Conservation (phyloP, 495 filamentous ascomycete genomes). For the Diplogelasinospora grovesii region DNA sequence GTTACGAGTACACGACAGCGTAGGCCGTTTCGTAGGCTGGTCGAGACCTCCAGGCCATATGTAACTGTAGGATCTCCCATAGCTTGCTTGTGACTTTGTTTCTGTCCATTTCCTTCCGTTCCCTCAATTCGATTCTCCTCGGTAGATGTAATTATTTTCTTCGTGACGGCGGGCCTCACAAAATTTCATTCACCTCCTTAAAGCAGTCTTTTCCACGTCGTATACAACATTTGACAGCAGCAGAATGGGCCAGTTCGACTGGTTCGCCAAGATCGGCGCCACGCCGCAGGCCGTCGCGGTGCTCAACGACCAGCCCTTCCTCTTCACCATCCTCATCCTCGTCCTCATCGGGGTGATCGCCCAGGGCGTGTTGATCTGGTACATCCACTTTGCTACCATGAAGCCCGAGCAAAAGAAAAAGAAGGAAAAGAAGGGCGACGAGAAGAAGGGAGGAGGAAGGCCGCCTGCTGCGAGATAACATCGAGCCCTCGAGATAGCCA, state of each 20-base stretch:
- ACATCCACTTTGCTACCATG: constrained; percentile 45
- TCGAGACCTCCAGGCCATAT: constrained; percentile 10
- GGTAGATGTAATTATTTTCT: too few species aligned
- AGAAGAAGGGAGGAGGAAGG: constrained; percentile 20
- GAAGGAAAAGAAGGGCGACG: constrained; percentile 31
- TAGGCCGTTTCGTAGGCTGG: too few species aligned
- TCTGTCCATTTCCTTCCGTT: too few species aligned
- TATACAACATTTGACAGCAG: too few species aligned
- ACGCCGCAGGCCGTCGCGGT: constrained; percentile 42
- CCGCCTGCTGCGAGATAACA: constrained; percentile 5
- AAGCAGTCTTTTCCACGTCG: too few species aligned
- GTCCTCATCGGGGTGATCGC: constrained; percentile 38
- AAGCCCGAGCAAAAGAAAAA: constrained; percentile 46
- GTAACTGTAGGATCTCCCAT: too few species aligned
- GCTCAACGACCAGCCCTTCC: constrained; percentile 47
- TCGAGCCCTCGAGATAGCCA: background rate
- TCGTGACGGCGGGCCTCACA: background rate
- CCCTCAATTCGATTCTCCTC: too few species aligned
- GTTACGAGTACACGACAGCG: too few species aligned
- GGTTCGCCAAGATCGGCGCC: constrained; percentile 40
- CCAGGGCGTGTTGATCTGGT: constrained; percentile 38
- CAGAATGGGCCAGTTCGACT: constrained; percentile 43
- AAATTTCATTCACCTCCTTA: too few species aligned
- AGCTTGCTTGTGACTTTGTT: too few species aligned
- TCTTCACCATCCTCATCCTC: constrained; percentile 44